Conservation (phyloP, 257 asterid genomes). For the Lithospermum erythrorhizon region DNA sequence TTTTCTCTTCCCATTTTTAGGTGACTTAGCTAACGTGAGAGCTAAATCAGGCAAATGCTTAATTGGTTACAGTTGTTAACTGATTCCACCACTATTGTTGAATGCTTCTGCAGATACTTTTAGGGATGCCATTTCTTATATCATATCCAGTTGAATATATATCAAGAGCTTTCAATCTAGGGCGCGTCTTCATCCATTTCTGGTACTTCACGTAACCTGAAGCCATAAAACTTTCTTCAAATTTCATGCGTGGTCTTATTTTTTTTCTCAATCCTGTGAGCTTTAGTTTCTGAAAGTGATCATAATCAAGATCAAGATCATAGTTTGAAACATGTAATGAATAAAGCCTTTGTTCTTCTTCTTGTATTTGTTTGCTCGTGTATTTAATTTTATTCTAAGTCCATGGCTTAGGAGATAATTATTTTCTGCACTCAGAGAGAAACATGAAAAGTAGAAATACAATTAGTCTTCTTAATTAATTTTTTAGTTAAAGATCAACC, state of each 20-base stretch:
- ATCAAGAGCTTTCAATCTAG: constrained; percentile 86
- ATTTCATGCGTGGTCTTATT: neutral
- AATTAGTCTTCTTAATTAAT: no score
- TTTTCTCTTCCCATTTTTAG: constrained; percentile 11
- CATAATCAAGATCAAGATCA: no score
- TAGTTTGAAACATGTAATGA: no score
- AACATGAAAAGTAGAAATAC: no score
- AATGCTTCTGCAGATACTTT: constrained; percentile 59
- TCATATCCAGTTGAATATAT: constrained; percentile 61
- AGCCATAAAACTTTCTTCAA: neutral
- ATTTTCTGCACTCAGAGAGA: no score
- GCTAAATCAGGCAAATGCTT: constrained; percentile 10
- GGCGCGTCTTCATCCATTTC: constrained; percentile 87
- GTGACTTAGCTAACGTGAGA: constrained; percentile 16
- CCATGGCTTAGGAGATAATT: no score
- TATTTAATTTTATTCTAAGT: no score
- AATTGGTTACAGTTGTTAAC: constrained; percentile 19
- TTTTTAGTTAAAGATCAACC: no score
- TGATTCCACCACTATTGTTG: constrained; percentile 17
- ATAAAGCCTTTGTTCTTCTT: no score
- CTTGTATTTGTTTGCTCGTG: no score
- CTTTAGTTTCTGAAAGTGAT: neutral
- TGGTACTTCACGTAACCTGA: constrained; percentile 44
- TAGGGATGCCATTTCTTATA: constrained; percentile 73
- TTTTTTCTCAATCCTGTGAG: neutral